Evolutionary conservation across 2,329 filamentous ascomycete species (phyloP).

Genomic region (Colletotrichum destructivum): DNA sequence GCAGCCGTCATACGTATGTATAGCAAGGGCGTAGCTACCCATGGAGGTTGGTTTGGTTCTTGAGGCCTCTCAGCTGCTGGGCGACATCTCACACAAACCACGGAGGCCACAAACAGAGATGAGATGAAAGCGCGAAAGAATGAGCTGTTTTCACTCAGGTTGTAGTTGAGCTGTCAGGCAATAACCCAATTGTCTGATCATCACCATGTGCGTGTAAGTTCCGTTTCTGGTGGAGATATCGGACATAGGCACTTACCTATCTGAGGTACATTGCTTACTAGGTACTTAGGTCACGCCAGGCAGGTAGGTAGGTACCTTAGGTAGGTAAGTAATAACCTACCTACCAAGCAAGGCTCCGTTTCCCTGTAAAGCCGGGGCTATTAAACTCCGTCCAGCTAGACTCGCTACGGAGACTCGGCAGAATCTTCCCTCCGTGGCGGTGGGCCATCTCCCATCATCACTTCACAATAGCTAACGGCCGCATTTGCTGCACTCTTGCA

Average conservation of each 20-base stretch:
- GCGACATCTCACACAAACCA: neutral
- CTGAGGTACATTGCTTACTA: too few relatives aligned
- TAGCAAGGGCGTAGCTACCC: neutral
- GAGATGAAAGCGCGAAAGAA: too few relatives aligned
- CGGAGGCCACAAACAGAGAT: too few relatives aligned
- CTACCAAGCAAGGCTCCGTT: too few relatives aligned
- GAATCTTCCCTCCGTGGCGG: constrained; percentile 9
- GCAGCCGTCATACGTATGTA: neutral
- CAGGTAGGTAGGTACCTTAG: too few relatives aligned
- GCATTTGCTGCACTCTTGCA: neutral
- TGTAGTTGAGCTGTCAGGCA: neutral
- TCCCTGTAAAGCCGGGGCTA: too few relatives aligned
- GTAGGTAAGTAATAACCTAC: too few relatives aligned
- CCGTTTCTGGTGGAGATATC: constrained; percentile 2
- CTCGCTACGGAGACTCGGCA: neutral
- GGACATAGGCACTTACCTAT: constrained; percentile 12
- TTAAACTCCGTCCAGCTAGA: too few relatives aligned
- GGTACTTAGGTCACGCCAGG: too few relatives aligned
- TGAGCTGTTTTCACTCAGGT: neutral
- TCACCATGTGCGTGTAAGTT: constrained; percentile 4
- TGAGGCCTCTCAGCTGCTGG: neutral
- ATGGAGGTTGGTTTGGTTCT: neutral
- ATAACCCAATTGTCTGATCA: constrained; percentile 13
- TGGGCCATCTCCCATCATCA: neutral
- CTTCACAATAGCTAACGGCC: neutral